Evolutionary conservation across 2,329 filamentous ascomycete genomes (phyloP).

Genomic region (Epichloe bromicola): DNA sequence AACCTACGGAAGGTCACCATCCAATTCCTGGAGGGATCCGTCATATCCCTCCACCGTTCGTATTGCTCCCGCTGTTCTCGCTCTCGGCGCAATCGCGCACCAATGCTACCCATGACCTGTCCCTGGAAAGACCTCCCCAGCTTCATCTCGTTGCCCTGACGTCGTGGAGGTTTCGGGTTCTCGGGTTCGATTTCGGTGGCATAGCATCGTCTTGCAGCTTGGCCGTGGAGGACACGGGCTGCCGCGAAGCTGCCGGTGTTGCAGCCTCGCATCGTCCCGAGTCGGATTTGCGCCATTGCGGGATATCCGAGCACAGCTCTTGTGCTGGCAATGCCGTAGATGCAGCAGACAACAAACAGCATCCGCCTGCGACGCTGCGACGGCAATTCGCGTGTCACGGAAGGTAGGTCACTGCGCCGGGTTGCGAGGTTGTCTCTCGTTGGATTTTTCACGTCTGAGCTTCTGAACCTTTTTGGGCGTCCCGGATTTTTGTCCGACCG

Average conservation of each 20-base stretch:
- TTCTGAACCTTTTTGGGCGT: neutral
- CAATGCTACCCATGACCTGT: conserved; percentile 47
- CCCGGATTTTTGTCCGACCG: conserved; percentile 5
- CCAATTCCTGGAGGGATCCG: conserved; percentile 32
- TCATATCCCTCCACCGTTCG: conserved; percentile 26
- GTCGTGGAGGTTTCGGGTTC: conserved; percentile 16
- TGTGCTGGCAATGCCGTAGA: neutral
- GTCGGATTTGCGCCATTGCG: conserved; percentile 21
- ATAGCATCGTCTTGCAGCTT: conserved; percentile 16
- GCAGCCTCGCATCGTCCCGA: conserved; percentile 14
- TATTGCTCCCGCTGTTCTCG: conserved; percentile 39
- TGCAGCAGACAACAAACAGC: neutral
- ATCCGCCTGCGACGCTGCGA: conserved; percentile 2
- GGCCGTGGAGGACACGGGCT: conserved; percentile 10
- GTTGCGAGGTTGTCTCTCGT: neutral
- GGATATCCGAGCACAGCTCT: conserved; percentile 3
- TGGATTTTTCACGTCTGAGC: neutral
- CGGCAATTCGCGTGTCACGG: neutral
- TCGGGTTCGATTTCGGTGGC: conserved; percentile 24
- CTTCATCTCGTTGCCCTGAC: conserved; percentile 24
- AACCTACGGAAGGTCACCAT: conserved; percentile 40
- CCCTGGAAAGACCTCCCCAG: conserved; percentile 37
- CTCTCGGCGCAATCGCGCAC: conserved; percentile 40
- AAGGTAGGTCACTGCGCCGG: neutral
- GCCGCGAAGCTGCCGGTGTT: conserved; percentile 8